phyloP scores from a whole-genome alignment of 805 yeast genomes.

The Metschnikowia shivogae region DNA sequence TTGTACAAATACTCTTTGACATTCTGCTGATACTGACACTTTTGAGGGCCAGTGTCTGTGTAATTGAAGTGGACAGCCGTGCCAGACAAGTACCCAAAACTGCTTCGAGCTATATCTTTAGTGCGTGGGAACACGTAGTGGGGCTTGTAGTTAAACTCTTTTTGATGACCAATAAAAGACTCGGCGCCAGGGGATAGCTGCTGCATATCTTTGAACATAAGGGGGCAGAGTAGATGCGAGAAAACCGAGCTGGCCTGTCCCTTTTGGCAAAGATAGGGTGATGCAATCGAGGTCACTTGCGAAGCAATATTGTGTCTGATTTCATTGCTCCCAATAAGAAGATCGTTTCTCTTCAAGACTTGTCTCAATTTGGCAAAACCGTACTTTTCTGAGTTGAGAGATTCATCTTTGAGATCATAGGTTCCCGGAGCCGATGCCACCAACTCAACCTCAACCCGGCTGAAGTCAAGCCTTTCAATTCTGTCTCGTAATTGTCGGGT shows the following conservation, averaged over 20 bases:
- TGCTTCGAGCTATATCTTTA: slow-evolving; percentile 34
- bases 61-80: slow-evolving; percentile 46
- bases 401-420: slow-evolving; percentile 14
- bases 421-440: slow-evolving; percentile 54
- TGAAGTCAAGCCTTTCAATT: slow-evolving; percentile 42
- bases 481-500: slow-evolving; percentile 24
- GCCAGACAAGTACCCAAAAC: slow-evolving; percentile 48
- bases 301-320: slow-evolving; percentile 32
- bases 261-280: slow-evolving; percentile 31
- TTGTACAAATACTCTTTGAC: slow-evolving; percentile 41
- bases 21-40: slow-evolving; percentile 37
- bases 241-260: slow-evolving; percentile 37
- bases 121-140: slow-evolving; percentile 44
- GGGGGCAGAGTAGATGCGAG: slow-evolving; percentile 46
- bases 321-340: slow-evolving; percentile 21
- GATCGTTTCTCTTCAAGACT: slow-evolving; percentile 30
- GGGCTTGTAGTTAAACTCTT: slow-evolving; percentile 26
- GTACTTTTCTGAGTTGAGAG: slow-evolving; percentile 24
- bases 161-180: slow-evolving; percentile 21
- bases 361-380: slow-evolving; percentile 49
- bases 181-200: slow-evolving; percentile 25
- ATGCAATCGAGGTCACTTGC: slow-evolving; percentile 48
- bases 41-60: slow-evolving; percentile 18
- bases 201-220: slow-evolving; percentile 30
- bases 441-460: slow-evolving; percentile 46